These are phyloP conservation scores for Sugiyamaella valdiviana DNA, from an alignment of 805 yeast species.

Conservation along the genomic window DNA sequence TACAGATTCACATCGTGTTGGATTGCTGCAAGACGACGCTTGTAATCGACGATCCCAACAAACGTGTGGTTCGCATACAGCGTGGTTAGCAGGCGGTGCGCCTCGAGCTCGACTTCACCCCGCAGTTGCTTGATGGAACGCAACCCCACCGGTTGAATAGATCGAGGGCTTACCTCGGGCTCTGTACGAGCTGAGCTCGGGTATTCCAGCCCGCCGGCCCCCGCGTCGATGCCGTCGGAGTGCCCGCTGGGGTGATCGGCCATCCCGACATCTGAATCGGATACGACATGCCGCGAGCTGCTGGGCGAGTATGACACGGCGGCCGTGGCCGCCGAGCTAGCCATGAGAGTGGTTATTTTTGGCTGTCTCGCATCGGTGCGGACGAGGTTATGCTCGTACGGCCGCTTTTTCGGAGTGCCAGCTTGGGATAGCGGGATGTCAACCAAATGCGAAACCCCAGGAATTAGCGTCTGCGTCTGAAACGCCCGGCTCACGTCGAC, in stretches of 20 bases:
- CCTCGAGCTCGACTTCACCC: constrained; percentile 40
- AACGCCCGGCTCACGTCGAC: constrained; percentile 66
- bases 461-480: constrained; percentile 49
- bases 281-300: not conserved
- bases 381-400: constrained; percentile 61
- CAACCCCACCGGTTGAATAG: constrained; percentile 12
- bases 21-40: constrained; percentile 66
- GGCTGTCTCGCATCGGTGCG: constrained; percentile 66
- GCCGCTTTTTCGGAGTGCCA: constrained; percentile 21
- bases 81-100: constrained; percentile 53
- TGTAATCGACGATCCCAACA: constrained; percentile 77
- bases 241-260: too few relatives aligned
- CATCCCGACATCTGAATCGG: too few relatives aligned
- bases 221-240: too few relatives aligned
- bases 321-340: not conserved
- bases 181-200: not conserved
- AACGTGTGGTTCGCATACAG: constrained; percentile 63
- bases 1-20: constrained; percentile 76
- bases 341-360: constrained; percentile 38
- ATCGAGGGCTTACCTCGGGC: not conserved
- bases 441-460: constrained; percentile 3
- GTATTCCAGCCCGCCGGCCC: not conserved
- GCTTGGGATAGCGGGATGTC: too few relatives aligned
- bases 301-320: not conserved
- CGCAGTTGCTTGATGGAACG: constrained; percentile 47